Evolutionary conservation across 1,284 basidiomycete species (phyloP), one percentile per base, ranked within the genome.

Genomic region (Moesziomyces globuligerus): DNA sequence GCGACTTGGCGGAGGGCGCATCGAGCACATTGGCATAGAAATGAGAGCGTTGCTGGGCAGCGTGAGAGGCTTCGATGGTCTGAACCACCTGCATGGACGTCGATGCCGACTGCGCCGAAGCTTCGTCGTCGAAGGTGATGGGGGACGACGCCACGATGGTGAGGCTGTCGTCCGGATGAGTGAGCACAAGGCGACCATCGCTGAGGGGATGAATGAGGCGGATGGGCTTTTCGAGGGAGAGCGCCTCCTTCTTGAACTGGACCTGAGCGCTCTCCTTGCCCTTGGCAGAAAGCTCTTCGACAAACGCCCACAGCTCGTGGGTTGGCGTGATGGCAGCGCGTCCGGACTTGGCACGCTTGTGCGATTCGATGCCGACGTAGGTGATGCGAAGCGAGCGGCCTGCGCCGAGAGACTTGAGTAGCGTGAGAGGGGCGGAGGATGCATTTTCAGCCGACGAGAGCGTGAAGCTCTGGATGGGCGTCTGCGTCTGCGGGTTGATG

Each of bases 221-320:
- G 15, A 72, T 41, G 4, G 58, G 48, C 34, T 56, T 48, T 23
- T 39, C 23, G 17, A 72, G 38, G 20, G 48, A 26, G n/a, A 66
- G 51, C 24, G 39, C 28, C 36, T 67, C 58, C 34, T 67, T 72
- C 25, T 54, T 61, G 55, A 62, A 50, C 6, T 51, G 49, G 7
- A 61, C 55, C 28, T 67, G 28, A 21, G 48, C 59, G 44, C 42
- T 67, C 54, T 61, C 62, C 43, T 72, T 72, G 48, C 69, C 58
- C 48, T 72, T 72, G 25, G 69, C 43, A 1, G 69, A 67, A 28
- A 72, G 58, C 26, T 72, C 48, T 47, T 72, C 69, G 43, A 61
- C 48, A 25, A 48, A 72, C 6, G 55, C 64, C n/a, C 62, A 58
- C 1, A 72, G 48, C 11, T 67, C 51, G 41, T 56, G 59, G 0